Evolutionary conservation across 371 early-diverging fungal genomes (phyloP).

Genomic region (Mucor circinelloides): DNA sequence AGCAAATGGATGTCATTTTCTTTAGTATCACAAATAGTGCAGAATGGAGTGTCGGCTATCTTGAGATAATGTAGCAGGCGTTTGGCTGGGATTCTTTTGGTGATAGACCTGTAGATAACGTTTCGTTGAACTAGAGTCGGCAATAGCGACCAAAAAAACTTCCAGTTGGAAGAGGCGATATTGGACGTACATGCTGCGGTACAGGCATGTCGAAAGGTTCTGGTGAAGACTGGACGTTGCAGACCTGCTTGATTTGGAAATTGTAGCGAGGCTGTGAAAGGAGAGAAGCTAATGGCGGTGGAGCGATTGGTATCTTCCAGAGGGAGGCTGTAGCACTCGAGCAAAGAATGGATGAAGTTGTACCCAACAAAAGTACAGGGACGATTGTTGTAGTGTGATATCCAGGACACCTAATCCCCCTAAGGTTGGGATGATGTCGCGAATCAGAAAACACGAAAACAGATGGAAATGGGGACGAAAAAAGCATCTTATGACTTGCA

Average conservation of each 20-base stretch:
- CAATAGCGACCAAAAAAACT: background rate
- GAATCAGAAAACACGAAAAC: slow-evolving; percentile 6
- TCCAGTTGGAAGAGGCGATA: background rate
- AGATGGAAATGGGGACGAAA: background rate
- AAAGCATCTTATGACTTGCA: slow-evolving; percentile 3
- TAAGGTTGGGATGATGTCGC: slow-evolving; percentile 4
- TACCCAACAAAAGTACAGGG: no score
- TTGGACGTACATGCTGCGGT: no score
- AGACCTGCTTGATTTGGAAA: no score
- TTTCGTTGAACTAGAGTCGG: background rate
- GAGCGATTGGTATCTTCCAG: no score
- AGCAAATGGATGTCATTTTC: background rate
- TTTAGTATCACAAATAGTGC: background rate
- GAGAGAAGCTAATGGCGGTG: no score
- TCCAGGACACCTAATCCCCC: no score
- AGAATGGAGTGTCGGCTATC: background rate
- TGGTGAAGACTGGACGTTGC: no score
- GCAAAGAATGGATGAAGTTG: no score
- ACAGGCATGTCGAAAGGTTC: no score
- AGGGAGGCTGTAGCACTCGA: no score
- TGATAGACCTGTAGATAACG: background rate
- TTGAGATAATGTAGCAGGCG: background rate
- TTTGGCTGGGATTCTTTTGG: background rate
- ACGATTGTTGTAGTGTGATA: no score
- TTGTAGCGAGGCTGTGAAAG: no score